phyloP scores from a whole-genome alignment of 495 filamentous ascomycete species.

The Tuber aestivum region DNA sequence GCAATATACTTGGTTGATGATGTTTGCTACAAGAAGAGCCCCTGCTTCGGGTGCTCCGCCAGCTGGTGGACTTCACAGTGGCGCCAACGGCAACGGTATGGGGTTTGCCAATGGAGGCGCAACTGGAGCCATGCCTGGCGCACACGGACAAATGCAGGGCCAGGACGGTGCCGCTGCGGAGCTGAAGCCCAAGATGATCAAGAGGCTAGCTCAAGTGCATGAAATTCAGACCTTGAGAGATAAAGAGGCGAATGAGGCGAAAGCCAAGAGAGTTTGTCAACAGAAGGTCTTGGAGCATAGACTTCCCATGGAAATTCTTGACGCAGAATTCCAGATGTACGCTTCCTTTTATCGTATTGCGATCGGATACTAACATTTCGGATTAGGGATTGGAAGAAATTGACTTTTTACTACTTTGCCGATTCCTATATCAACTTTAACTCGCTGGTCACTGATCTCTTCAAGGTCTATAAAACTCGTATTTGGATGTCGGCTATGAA shows the following conservation, averaged over 20 bases:
- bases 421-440: constrained; percentile 99
- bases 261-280: constrained; percentile 92
- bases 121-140: constrained; percentile 29
- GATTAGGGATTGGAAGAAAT: constrained; percentile 91
- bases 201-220: constrained; percentile 81
- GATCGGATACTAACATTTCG: constrained; percentile 8
- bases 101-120: constrained; percentile 41
- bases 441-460: constrained; percentile 88
- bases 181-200: constrained; percentile 91
- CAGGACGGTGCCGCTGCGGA: constrained; percentile 72
- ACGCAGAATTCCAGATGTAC: constrained; percentile 99
- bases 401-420: constrained; percentile 98
- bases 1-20: constrained; percentile 94
- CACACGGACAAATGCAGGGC: constrained; percentile 45
- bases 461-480: constrained; percentile 97
- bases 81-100: constrained; percentile 58
- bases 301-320: constrained; percentile 95
- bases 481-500: constrained; percentile 99
- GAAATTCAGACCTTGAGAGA: constrained; percentile 81
- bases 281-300: constrained; percentile 92
- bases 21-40: constrained; percentile 78
- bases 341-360: constrained; percentile 43
- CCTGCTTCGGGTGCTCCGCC: constrained; percentile 54
- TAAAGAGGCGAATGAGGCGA: constrained; percentile 96
- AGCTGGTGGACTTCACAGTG: constrained; percentile 48